These are phyloP conservation scores for Pythium insidiosum DNA, from an alignment of 352 stramenopile species.

Conservation along the genomic window DNA sequence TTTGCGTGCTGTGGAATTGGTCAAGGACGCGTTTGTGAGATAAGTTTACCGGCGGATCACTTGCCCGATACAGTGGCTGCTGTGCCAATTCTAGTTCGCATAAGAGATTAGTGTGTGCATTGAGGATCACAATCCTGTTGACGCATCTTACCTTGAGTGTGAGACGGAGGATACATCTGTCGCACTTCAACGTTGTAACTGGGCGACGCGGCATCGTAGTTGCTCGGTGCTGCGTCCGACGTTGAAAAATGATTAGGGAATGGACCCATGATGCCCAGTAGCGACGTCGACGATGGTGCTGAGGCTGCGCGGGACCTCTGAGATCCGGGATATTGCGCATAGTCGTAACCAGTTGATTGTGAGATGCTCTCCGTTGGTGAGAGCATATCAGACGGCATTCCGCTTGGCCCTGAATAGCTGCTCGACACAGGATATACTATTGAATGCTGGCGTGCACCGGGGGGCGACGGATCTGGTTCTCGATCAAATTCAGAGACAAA, in stretches of 20 bases:
- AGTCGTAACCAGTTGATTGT: slow-evolving; percentile 14
- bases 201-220: too few relatives aligned
- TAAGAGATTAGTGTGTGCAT: too few relatives aligned
- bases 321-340: slow-evolving; percentile 6
- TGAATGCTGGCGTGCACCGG: slow-evolving; percentile 24
- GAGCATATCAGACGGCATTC: too few relatives aligned
- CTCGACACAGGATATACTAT: slow-evolving; percentile 33
- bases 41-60: slow-evolving; percentile 14
- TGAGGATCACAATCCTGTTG: neutral
- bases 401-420: too few relatives aligned
- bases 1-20: slow-evolving; percentile 13
- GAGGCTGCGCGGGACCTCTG: slow-evolving; percentile 14
- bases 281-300: slow-evolving; percentile 14
- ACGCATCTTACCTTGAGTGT: slow-evolving; percentile 5
- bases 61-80: slow-evolving; percentile 8
- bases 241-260: slow-evolving; percentile 11
- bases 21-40: slow-evolving; percentile 20
- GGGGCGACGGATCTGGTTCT: slow-evolving; percentile 10
- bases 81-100: too few relatives aligned
- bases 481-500: slow-evolving; percentile 43
- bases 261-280: slow-evolving; percentile 19
- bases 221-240: too few relatives aligned
- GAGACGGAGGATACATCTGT: slow-evolving; percentile 7
- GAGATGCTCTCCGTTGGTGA: too few relatives aligned
- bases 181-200: slow-evolving; percentile 10